Evolutionary conservation across 345 rosid genomes (phyloP).

Genomic region (Camelina laxa): DNA sequence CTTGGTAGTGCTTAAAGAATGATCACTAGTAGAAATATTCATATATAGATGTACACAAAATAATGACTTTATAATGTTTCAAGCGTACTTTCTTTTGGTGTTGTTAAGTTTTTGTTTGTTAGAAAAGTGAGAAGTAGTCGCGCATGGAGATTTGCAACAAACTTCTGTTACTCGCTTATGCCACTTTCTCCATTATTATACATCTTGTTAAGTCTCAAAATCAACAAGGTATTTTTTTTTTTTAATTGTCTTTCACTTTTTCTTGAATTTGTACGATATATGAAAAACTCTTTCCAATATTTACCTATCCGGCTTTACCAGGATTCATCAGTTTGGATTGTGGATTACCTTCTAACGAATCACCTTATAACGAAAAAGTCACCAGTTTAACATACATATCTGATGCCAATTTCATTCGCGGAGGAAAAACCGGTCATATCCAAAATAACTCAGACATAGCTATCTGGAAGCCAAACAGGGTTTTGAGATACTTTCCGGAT

Average conservation of each 20-base stretch:
- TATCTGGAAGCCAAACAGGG: background rate
- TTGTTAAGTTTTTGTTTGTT: background rate
- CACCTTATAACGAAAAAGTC: conserved; percentile 29
- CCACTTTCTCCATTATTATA: conserved; percentile 5
- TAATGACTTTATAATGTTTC: too few species aligned
- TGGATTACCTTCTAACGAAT: conserved; percentile 41
- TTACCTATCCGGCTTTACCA: background rate
- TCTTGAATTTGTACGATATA: background rate
- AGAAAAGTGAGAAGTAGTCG: background rate
- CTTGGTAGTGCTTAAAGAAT: background rate
- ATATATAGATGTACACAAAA: too few species aligned
- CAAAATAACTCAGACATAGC: background rate
- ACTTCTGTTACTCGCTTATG: background rate
- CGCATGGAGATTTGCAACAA: conserved; percentile 20
- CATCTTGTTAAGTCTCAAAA: conserved; percentile 29
- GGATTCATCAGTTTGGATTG: conserved; percentile 58
- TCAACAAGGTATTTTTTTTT: conserved; percentile 36
- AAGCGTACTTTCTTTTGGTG: background rate
- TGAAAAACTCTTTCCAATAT: background rate
- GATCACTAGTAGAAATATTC: too few species aligned
- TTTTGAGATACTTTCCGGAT: conserved; percentile 45
- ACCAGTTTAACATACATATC: conserved; percentile 43
- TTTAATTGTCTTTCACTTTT: too few species aligned
- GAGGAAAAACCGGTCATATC: conserved; percentile 36
- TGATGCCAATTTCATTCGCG: conserved; percentile 42